Evolutionary conservation across 1,284 basidiomycete species (phyloP).

Genomic region (Phlebopus sp.): DNA sequence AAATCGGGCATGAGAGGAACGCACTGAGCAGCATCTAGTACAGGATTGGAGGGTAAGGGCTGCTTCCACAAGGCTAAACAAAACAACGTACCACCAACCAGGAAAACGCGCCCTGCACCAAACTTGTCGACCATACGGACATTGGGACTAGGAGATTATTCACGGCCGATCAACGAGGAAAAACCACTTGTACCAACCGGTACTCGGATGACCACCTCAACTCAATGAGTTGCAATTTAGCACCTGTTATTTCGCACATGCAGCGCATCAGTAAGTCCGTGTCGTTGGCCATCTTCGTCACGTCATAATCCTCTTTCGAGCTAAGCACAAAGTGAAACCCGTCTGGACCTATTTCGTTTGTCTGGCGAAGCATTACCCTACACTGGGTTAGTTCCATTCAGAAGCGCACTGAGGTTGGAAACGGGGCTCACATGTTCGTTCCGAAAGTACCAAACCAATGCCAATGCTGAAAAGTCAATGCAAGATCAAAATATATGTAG

Average conservation of each 20-base stretch:
- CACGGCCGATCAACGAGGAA: neutral
- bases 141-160: constrained; percentile 30
- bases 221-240: constrained; percentile 12
- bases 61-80: neutral
- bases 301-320: neutral
- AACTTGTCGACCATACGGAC: constrained; percentile 38
- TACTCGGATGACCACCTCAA: constrained; percentile 21
- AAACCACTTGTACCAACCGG: constrained; percentile 14
- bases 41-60: neutral
- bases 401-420: constrained; percentile 3
- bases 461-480: constrained; percentile 20
- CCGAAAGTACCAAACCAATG: constrained; percentile 27
- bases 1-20: neutral
- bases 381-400: constrained; percentile 2
- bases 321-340: constrained; percentile 4
- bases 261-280: constrained; percentile 7
- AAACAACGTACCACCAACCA: constrained; percentile 36
- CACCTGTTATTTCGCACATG: constrained; percentile 14
- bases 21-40: constrained; percentile 27
- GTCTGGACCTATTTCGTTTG: constrained; percentile 10
- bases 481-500: neutral
- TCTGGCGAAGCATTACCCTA: constrained; percentile 12
- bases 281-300: neutral
- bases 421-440: neutral
- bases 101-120: constrained; percentile 32